phyloP scores from a whole-genome alignment of 1,284 basidiomycete genomes.

The Malassezia brasiliensis region DNA sequence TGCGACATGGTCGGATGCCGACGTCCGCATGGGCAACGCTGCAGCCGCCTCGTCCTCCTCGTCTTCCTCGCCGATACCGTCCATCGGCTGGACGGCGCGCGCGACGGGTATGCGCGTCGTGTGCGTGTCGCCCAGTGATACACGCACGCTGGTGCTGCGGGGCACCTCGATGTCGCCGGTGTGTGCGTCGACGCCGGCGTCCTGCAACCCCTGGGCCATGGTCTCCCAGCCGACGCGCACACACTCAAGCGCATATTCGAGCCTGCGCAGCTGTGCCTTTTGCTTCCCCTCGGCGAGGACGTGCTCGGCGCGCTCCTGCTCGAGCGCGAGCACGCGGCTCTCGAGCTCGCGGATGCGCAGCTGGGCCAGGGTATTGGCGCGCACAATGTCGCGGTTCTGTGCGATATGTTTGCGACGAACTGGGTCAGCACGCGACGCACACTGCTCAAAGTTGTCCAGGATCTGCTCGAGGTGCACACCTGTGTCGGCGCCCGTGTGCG shows the following conservation, averaged over 20 bases:
- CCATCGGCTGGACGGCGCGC: constrained; percentile 22
- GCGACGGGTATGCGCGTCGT: constrained; percentile 17
- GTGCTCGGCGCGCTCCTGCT: constrained; percentile 29
- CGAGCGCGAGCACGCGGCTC: constrained; percentile 29
- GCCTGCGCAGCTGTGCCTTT: constrained; percentile 22
- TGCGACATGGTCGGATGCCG: neutral
- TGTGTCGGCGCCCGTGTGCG: constrained; percentile 10
- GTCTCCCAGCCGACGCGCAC: constrained; percentile 34
- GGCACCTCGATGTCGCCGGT: neutral
- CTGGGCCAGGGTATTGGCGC: constrained; percentile 33
- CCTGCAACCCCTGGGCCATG: constrained; percentile 26
- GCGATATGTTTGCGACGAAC: constrained; percentile 40
- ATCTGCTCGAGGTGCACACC: constrained; percentile 34
- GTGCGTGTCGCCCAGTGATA: constrained; percentile 13
- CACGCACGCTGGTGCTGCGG: neutral
- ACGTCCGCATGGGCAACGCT: neutral
- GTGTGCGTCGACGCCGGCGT: constrained; percentile 6
- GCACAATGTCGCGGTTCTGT: constrained; percentile 45
- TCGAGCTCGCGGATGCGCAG: constrained; percentile 41
- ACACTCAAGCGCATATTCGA: constrained; percentile 26
- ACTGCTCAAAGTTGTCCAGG: constrained; percentile 41
- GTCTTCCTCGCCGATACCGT: constrained; percentile 18
- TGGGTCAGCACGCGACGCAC: constrained; percentile 21
- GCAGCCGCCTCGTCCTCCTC: neutral
- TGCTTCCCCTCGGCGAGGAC: constrained; percentile 18